Evolutionary conservation across 305 asterid genomes (phyloP), one percentile per base, ranked within the genome.

Genomic region (Rubia balearica): DNA sequence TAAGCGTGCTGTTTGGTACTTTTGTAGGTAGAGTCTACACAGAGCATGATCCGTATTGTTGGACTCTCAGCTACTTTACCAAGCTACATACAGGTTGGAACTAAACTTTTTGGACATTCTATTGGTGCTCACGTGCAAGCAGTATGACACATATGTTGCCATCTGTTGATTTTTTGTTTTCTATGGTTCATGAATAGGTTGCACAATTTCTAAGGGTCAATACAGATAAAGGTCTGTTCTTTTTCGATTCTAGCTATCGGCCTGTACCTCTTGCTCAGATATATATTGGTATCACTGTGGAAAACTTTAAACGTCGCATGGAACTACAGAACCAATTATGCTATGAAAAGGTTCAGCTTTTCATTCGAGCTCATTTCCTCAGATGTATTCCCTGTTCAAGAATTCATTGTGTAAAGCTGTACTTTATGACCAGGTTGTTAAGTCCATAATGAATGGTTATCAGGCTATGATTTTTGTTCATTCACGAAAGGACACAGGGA

Each of bases 391-490:
- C 66, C 16, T 60, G 61, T 36, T 61, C 57, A 33, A 36, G 71
- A 61, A 60, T 70, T 73, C 67, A 71, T 59, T 43, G 53, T 10
- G 66, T 65, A 53, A 60, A 55, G 62, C 73, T 71, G 38, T 64
- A 55, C 59, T 79, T 76, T 40, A 55, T 68, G 38, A 60, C 43
- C 84, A 94, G 99, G 96, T 94, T 71, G 87, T 81, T 76, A 97
- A 91, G 82, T 91, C 99, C 69, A 72, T 94, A 67, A 83, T 86
- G 84, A 89, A 84, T 76, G 97, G 96, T 70, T 93, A 94, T 65
- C 99, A 94, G 82, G 97, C 89, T 66, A 94, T 94, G 99, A 96
- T 94, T 76, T 94, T 94, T 81, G 99, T 94, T 77, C 99, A 94
- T 82, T 86, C 99, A 12, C 90, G 97, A 77, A 94, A 94, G 79